Percentiles rank a stretch among this genome's conserved stretches.
phyloP scores from a whole-genome alignment of 1,284 basidiomycete genomes.

The Psilocybe mexicana region DNA sequence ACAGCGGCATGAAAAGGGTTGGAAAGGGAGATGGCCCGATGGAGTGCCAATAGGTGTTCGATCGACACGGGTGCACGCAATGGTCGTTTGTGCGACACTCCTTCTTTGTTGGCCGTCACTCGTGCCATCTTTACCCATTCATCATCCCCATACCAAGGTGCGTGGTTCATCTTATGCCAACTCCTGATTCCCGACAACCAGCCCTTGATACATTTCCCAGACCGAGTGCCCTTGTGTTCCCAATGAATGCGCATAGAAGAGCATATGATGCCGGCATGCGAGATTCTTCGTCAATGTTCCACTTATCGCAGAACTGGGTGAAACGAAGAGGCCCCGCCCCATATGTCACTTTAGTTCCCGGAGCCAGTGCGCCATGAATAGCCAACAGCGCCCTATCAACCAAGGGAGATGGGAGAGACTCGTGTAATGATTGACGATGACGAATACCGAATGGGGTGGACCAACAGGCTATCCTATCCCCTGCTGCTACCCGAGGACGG shows the following conservation, averaged over 20 bases:
- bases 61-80: constrained; percentile 26
- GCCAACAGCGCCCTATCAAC: neutral
- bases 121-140: constrained; percentile 20
- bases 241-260: constrained; percentile 29
- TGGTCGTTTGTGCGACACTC: constrained; percentile 10
- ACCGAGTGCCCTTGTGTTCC: neutral
- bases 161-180: constrained; percentile 31
- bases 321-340: constrained; percentile 36
- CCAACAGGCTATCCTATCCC: constrained; percentile 10
- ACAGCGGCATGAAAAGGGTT: constrained; percentile 25
- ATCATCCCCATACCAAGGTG: constrained; percentile 28
- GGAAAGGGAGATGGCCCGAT: constrained; percentile 13
- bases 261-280: constrained; percentile 34
- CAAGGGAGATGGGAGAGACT: neutral
- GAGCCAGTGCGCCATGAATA: neutral
- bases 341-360: constrained; percentile 28
- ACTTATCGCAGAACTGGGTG: constrained; percentile 34
- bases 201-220: constrained; percentile 18
- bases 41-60: constrained; percentile 23
- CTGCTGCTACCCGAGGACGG: constrained; percentile 14
- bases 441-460: constrained; percentile 6
- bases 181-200: constrained; percentile 27
- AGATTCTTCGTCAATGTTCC: constrained; percentile 24
- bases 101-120: constrained; percentile 18
- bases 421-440: neutral